Conservation (phyloP, 805 yeast genomes). For the Priceomyces medius region DNA sequence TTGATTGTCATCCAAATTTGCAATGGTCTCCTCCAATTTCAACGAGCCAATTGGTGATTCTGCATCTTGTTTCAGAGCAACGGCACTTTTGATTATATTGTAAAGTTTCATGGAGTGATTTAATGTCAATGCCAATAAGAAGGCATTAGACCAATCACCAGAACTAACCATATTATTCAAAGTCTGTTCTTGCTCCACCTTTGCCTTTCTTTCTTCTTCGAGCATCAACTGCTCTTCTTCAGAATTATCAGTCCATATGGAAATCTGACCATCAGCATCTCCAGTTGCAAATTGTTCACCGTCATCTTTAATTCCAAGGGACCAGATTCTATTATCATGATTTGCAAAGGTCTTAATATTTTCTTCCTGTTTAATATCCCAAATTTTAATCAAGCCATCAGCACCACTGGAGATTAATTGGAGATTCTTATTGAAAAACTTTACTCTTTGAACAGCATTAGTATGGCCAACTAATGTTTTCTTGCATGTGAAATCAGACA, state of each 20-base stretch:
- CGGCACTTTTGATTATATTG: conserved; percentile 66
- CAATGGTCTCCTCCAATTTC: conserved; percentile 63
- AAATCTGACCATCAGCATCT: conserved; percentile 92
- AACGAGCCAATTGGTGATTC: conserved; percentile 54
- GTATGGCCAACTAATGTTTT: conserved; percentile 93
- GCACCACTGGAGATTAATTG: conserved; percentile 84
- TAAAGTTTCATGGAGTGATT: conserved; percentile 90
- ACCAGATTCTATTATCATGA: conserved; percentile 95
- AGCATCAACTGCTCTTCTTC: conserved; percentile 63
- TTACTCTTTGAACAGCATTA: conserved; percentile 83
- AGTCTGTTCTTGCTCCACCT: conserved; percentile 86
- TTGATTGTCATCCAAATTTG: conserved; percentile 57
- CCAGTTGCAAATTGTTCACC: conserved; percentile 77
- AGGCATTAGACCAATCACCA: conserved; percentile 86
- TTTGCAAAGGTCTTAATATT: conserved; percentile 80
- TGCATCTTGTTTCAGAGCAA: conserved; percentile 48
- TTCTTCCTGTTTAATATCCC: conserved; percentile 75
- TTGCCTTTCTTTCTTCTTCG: conserved; percentile 47
- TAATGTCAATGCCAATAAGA: conserved; percentile 76
- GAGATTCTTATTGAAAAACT: conserved; percentile 62
- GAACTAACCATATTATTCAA: conserved; percentile 69
- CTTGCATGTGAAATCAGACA: conserved; percentile 70
- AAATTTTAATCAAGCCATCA: conserved; percentile 82
- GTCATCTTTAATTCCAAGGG: conserved; percentile 63
- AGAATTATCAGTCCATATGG: conserved; percentile 86